These are phyloP conservation scores for Phytophthora pini DNA, from an alignment of 352 stramenopile genomes.

Conservation along the genomic window DNA sequence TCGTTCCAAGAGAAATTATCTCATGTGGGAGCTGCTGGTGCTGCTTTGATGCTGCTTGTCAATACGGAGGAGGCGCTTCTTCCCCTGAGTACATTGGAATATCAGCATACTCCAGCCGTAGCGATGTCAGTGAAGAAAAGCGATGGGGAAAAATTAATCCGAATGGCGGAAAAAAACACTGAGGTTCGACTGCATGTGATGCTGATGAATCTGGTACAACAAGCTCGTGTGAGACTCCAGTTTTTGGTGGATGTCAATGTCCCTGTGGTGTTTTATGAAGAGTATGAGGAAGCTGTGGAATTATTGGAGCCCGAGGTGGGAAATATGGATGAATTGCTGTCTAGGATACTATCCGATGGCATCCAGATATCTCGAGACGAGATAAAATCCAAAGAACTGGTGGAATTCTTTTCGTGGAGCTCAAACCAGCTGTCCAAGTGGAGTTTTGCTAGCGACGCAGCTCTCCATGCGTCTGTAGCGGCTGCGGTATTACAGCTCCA, in stretches of 20 bases:
- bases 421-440: constrained; percentile 22
- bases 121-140: constrained; percentile 33
- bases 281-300: constrained; percentile 27
- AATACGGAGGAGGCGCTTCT: constrained; percentile 45
- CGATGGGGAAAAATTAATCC: constrained; percentile 39
- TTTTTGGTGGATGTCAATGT: constrained; percentile 45
- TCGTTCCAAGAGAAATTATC: constrained; percentile 48
- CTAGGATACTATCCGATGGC: constrained; percentile 13
- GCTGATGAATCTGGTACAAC: constrained; percentile 8
- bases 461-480: constrained; percentile 36
- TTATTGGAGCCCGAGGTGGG: constrained; percentile 16
- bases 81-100: constrained; percentile 32
- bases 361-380: neutral
- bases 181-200: neutral
- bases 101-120: constrained; percentile 15
- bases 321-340: constrained; percentile 34
- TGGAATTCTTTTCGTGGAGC: constrained; percentile 34
- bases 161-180: constrained; percentile 3
- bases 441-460: constrained; percentile 28
- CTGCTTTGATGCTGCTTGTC: constrained; percentile 45
- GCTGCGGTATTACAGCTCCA: constrained; percentile 26
- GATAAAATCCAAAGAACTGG: constrained; percentile 5
- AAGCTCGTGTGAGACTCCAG: constrained; percentile 44
- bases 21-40: constrained; percentile 26
- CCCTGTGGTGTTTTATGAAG: constrained; percentile 39